Evolutionary conservation across 352 stramenopile species (phyloP), one percentile per base, ranked within the genome.

Genomic region (Globisporangium heterothallicum): DNA sequence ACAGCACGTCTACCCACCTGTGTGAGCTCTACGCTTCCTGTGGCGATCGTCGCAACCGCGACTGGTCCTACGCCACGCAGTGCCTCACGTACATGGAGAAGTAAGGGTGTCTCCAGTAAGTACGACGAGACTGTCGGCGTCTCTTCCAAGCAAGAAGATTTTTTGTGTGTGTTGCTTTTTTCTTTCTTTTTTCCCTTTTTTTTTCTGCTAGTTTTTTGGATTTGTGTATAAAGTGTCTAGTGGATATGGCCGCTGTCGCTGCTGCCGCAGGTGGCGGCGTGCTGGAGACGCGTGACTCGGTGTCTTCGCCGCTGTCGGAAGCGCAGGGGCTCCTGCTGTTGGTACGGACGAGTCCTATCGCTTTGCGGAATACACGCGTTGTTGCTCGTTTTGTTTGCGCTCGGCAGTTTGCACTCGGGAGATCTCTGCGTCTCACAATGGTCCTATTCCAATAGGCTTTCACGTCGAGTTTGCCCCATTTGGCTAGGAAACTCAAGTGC

Each of bases 11-110:
- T 42, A 92, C 84, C 2, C 84, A 94, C 56, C 73, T 92, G 48
- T 94, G 84, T 46, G 84, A 94, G 56, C 66, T 94, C 19, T 89
- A 90, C 43, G 78, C 64, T 48, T 81, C 81, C 3, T 94, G 84
- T 26, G 84, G 84, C 22, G 84, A 94, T 64, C 77, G 76, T 34
- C 79, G 84, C 44, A 61, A 77, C 46, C 79, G 84, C 25, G 79
- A 94, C 63, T 94, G 84, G 84, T 90, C 81, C 16, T 58, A 68
- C 25, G 79, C 78, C 30, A 70, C 55, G 42, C 78, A 94, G 46
- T 94, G 83, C 56, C 57, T 69, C 24, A 66, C 70, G 51, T 93
- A 93, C 63, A 74, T 91, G 54, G 46, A 55, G 46, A 61, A 60
- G 41, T 53, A 38, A 36, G n/a, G n/a, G n/a, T n/a, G n/a, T n/a